phyloP scores from a whole-genome alignment of 2,329 filamentous ascomycete genomes.

The Ceratocystis eucalypticola region DNA sequence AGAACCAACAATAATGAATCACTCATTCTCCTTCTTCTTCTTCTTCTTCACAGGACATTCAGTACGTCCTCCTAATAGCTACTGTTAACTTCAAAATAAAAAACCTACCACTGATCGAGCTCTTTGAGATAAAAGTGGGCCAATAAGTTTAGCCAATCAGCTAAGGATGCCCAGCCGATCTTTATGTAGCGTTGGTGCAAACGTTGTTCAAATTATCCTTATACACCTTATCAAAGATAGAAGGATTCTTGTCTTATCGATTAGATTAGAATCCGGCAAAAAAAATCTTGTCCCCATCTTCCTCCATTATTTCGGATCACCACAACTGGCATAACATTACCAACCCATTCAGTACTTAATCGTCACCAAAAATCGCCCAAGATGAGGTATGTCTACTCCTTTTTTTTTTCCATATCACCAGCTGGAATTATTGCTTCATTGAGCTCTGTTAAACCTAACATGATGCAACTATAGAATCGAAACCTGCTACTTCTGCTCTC shows the following conservation, averaged over 20 bases:
- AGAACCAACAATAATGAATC: no score
- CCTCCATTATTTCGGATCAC: conserved; percentile 6
- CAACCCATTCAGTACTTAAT: conserved; percentile 5
- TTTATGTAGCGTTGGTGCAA: no score
- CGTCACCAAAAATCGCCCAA: conserved; percentile 13
- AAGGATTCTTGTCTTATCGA: conserved; percentile 16
- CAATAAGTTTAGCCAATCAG: no score
- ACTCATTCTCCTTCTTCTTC: no score
- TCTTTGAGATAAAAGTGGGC: no score
- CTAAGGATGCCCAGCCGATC: no score
- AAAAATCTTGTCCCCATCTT: conserved; percentile 19
- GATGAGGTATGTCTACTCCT: conserved; percentile 19
- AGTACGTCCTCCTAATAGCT: no score
- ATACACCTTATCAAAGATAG: not conserved
- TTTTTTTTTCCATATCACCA: not conserved
- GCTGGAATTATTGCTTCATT: not conserved
- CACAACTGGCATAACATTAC: conserved; percentile 4
- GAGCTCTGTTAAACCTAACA: conserved; percentile 1
- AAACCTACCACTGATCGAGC: no score
- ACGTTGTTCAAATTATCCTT: no score
- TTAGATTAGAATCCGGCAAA: conserved; percentile 13
- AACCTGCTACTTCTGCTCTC: conserved; percentile 35
- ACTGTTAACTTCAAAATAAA: no score
- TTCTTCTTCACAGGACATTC: no score
- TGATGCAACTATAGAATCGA: conserved; percentile 28